A percentile compares a stretch with the other conserved stretches of the same genome.
phyloP scores from a whole-genome alignment of 306 rosid species.

The Cyclanthera cordifolia region DNA sequence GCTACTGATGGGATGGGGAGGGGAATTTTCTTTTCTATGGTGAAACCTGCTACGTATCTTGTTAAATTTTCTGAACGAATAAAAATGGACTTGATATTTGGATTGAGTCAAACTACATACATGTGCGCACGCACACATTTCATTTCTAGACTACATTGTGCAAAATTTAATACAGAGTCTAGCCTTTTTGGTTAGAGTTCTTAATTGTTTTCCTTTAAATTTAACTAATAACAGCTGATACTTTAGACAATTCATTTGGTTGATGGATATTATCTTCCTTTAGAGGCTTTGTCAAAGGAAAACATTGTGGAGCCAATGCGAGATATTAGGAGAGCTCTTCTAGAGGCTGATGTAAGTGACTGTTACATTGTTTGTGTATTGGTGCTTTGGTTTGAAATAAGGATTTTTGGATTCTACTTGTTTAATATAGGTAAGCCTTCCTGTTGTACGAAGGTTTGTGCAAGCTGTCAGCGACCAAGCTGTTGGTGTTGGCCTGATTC shows the following conservation, averaged over 20 bases:
- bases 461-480: conserved; percentile 85
- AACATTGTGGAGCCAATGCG: conserved; percentile 94
- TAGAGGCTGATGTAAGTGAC: conserved; percentile 86
- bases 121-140: neutral
- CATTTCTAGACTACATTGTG: neutral
- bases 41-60: neutral
- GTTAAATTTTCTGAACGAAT: neutral
- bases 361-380: conserved; percentile 4
- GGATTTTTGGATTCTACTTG: conserved; percentile 15
- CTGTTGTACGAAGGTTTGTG: conserved; percentile 94
- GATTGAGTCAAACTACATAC: neutral
- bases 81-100: neutral
- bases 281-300: conserved; percentile 93
- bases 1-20: neutral
- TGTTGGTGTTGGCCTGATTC: conserved; percentile 77
- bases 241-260: conserved; percentile 7
- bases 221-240: neutral
- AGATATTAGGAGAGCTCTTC: conserved; percentile 89
- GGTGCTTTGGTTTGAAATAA: neutral
- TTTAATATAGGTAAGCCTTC: conserved; percentile 86
- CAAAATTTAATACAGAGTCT: neutral
- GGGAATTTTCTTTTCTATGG: neutral
- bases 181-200: neutral
- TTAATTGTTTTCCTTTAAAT: neutral
- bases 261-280: conserved; percentile 10